Evolutionary conservation across 1,284 basidiomycete species (phyloP), one percentile per base, ranked within the genome.

Genomic region (Fomes fomentarius): DNA sequence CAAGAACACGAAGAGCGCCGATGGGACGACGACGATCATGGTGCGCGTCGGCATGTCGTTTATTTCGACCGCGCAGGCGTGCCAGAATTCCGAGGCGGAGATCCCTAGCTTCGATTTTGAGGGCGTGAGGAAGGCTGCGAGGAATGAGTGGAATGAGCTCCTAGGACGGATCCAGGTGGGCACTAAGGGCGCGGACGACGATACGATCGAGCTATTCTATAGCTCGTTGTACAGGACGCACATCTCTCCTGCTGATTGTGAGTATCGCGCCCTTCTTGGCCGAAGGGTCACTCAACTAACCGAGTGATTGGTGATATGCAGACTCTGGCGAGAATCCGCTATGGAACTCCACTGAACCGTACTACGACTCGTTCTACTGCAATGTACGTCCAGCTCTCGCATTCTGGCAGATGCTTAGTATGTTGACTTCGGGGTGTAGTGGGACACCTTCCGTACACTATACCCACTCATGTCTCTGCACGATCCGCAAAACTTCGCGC

Each of bases 171-270:
- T 87, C 0, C 76, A 83, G 54, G 81, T 87, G 2, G 78, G 82
- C 52, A 75, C 76, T 0, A 71, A 68, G 0, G 75, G 72, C 8
- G 82, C 83, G 4, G 70, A 76, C 34, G 65, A 67, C n/a, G 78
- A 85, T 43, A 80, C 73, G 22, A 72, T 80, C 38, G 69, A 75
- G 50, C 65, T 87, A 43, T 79, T 87, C 54, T 86, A 85, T 66
- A 83, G 82, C 42, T 85, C 83, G 40, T 67, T 88, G 3, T 89
- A 89, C 62, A 70, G 86, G 50, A 82, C 80, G 0, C 85, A 87
- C 65, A 82, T 89, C 35, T 80, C 82, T 2, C 87, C 87, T 8
- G 85, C 82, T 3, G 85, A 89, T 60, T 83, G 81, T 83, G 60
- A 64, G 79, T 30, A 25, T 12, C 14, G 8, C 2, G 7, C 10